Evolutionary conservation across 495 filamentous ascomycete species (phyloP), one percentile per base, ranked within the genome.

Genomic region (Trichoderma reesei): DNA sequence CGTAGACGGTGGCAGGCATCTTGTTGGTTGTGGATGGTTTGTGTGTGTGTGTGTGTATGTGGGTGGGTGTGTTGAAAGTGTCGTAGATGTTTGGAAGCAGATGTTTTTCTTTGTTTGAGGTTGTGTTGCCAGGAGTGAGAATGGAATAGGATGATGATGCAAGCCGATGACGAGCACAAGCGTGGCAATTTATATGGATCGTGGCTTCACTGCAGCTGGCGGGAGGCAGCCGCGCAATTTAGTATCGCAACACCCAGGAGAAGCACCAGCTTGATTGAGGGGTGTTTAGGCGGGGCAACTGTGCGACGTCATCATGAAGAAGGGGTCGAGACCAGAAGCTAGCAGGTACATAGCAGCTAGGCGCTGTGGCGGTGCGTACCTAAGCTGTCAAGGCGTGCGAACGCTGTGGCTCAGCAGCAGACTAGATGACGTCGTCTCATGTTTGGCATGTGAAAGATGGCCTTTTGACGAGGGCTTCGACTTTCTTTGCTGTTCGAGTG

Each of bases 1-100:
- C 81, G 65, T 78, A 60, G 41, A 83, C 81, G 54, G 67, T 69
- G 38, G 70, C 72, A 34, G 20, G 74, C 65, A 18, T 63, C 14
- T 44, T 36, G 61, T 16, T 48, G 4, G 61, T 7, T 41, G 60
- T 13, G 39, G 5, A 33, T 1, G 34, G 41, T 39, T 2, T 4
- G 18, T 16, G 16, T n/a, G 18, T 48, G 44, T 44, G n/a, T 16
- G 13, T 10, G 41, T 42, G 18, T 16, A 3, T n/a, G 18, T 48
- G 44, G 14, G n/a, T 16, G 13, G 3, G 41, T 42, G 26, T 26
- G 26, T 26, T 26, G 26, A 26, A 0, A 26, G 26, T 1, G 26
- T 26, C 26, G 26, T 26, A 26, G 26, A 26, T 26, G 26, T 26
- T 26, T 26, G 26, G 26, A 26, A 26, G 26, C 26, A 26, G 26